These are phyloP conservation scores for Crithidia fasciculata DNA, from an alignment of 208 protist species.

Conservation along the genomic window DNA sequence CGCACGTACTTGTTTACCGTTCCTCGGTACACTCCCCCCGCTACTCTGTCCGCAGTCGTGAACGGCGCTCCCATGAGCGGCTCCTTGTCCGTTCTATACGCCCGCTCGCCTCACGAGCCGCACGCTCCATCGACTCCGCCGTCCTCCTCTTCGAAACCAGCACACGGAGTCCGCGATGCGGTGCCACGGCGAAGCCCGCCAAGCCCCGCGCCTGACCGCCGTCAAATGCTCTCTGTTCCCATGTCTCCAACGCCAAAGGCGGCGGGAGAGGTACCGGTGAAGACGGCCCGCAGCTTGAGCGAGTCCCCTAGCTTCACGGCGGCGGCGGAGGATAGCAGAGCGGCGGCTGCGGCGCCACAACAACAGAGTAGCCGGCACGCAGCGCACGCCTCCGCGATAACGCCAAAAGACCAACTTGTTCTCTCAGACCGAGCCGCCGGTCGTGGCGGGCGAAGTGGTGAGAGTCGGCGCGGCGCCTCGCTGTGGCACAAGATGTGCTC, in stretches of 20 bases:
- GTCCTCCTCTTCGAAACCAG: background rate
- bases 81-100: background rate
- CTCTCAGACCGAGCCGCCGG: background rate
- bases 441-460: background rate
- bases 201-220: slow-evolving; percentile 19
- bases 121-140: background rate
- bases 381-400: background rate
- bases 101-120: background rate
- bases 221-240: slow-evolving; percentile 27
- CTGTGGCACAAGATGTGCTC: slow-evolving; percentile 38
- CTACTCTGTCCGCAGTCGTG: background rate
- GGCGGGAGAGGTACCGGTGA: slow-evolving; percentile 9
- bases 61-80: background rate
- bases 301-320: slow-evolving; percentile 25
- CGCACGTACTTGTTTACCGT: slow-evolving; percentile 71
- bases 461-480: slow-evolving; percentile 1
- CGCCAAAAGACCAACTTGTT: slow-evolving; percentile 21
- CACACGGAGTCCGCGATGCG: background rate
- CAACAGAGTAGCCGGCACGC: background rate
- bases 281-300: slow-evolving; percentile 23
- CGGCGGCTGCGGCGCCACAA: background rate
- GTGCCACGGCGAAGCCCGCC: slow-evolving; percentile 23
- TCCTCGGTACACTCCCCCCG: slow-evolving; percentile 45
- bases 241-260: slow-evolving; percentile 35
- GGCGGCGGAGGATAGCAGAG: background rate